Percentiles rank a stretch among this genome's conserved stretches.
phyloP scores from a whole-genome alignment of 2,329 filamentous ascomycete species.

The Fusarium nelsonii region DNA sequence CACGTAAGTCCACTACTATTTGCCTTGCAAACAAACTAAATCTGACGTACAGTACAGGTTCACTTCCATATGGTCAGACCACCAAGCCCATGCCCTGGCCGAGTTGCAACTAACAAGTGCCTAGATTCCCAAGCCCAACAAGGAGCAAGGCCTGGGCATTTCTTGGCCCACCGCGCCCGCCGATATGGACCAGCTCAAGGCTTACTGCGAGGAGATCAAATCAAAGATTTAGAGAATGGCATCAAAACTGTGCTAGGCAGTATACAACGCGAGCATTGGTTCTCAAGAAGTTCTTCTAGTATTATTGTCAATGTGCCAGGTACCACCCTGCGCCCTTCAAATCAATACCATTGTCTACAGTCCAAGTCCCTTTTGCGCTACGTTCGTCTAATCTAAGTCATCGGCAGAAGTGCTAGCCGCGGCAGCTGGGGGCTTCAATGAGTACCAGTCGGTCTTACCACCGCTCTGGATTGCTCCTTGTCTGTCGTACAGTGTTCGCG shows the following conservation, averaged over 20 bases:
- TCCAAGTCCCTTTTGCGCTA: constrained; percentile 16
- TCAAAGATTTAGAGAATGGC: constrained; percentile 76
- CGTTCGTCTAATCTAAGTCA: constrained; percentile 59
- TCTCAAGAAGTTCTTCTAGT: constrained; percentile 34
- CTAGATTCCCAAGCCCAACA: constrained; percentile 93
- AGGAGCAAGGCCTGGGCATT: constrained; percentile 81
- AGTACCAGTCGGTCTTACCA: constrained; percentile 80
- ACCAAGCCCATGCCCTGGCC: background rate
- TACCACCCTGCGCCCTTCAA: constrained; percentile 4
- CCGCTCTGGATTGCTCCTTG: constrained; percentile 75
- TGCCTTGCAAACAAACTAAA: background rate
- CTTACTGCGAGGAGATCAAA: constrained; percentile 85
- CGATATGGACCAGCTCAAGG: constrained; percentile 87
- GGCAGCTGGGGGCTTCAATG: constrained; percentile 44
- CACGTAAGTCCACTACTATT: constrained; percentile 73
- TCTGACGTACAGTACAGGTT: constrained; percentile 65
- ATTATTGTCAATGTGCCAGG: constrained; percentile 28
- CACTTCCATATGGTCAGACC: constrained; percentile 88
- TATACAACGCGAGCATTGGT: constrained; percentile 8
- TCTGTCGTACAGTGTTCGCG: constrained; percentile 87
- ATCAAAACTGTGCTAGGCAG: background rate
- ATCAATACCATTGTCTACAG: constrained; percentile 25
- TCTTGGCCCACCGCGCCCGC: constrained; percentile 80
- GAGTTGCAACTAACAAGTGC: constrained; percentile 9
- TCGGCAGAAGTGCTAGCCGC: constrained; percentile 55